These are phyloP conservation scores for Orbilia oligospora DNA, from an alignment of 2,329 filamentous ascomycete genomes.

Conservation along the genomic window DNA sequence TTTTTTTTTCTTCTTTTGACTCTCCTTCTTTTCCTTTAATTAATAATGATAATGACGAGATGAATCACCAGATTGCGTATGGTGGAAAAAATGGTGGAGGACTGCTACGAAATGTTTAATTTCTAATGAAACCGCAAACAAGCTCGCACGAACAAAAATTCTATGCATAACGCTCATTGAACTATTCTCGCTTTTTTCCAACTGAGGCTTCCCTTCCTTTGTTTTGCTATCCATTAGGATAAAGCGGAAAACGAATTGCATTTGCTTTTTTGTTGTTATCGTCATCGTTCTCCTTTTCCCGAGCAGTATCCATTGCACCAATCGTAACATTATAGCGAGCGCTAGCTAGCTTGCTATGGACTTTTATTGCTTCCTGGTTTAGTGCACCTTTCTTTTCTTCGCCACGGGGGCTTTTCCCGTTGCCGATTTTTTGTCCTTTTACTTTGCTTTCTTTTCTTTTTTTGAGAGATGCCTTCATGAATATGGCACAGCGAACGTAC, in stretches of 20 bases:
- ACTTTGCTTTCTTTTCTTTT: conserved; percentile 13
- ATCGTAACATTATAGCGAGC: background rate
- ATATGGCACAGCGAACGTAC: conserved; percentile 24
- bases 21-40: conserved; percentile 33
- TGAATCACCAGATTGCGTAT: conserved; percentile 27
- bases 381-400: background rate
- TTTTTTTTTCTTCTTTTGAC: background rate
- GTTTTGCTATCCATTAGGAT: background rate
- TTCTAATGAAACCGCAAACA: conserved; percentile 41
- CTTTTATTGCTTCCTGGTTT: background rate
- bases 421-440: background rate
- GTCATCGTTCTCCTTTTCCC: background rate
- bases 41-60: conserved; percentile 41
- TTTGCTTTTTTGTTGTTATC: too few species aligned
- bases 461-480: conserved; percentile 9
- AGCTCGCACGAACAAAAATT: background rate
- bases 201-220: conserved; percentile 4
- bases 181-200: background rate
- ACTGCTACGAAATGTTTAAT: conserved; percentile 43
- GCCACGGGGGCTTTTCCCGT: background rate
- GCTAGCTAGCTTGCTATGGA: conserved; percentile 13
- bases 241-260: background rate
- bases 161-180: conserved; percentile 4
- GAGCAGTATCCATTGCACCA: background rate
- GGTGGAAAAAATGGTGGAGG: conserved; percentile 3